phyloP scores from a whole-genome alignment of 1,284 basidiomycete species.

The Lentinula novae-zelandiae region DNA sequence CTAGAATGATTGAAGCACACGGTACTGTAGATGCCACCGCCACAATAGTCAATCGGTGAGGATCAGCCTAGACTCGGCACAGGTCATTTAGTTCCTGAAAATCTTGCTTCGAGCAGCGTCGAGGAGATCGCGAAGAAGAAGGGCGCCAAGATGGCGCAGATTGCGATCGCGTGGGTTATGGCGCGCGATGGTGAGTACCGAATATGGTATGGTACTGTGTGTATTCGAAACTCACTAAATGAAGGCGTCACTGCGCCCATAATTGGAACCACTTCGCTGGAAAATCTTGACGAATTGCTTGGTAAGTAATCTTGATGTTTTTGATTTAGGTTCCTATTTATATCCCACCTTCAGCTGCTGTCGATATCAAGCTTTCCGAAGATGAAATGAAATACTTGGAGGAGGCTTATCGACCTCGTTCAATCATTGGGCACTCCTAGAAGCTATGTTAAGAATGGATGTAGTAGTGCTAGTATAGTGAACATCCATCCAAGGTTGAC shows the following conservation, averaged over 20 bases:
- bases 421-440: conserved; percentile 21
- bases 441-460: background rate
- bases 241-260: conserved; percentile 51
- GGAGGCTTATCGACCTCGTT: conserved; percentile 32
- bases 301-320: conserved; percentile 27
- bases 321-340: background rate
- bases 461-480: background rate
- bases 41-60: conserved; percentile 28
- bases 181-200: conserved; percentile 29
- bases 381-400: conserved; percentile 25
- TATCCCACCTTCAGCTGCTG: conserved; percentile 17
- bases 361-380: conserved; percentile 31
- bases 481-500: background rate
- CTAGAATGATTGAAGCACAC: conserved; percentile 19
- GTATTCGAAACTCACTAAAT: background rate
- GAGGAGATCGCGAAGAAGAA: conserved; percentile 51
- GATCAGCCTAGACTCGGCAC: background rate
- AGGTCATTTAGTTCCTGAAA: background rate
- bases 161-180: conserved; percentile 56
- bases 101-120: conserved; percentile 29
- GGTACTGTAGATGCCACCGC: conserved; percentile 15
- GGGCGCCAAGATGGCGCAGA: conserved; percentile 54
- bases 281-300: conserved; percentile 48
- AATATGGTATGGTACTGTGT: background rate
- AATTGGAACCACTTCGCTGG: conserved; percentile 50